Evolutionary conservation across 2,329 filamentous ascomycete species (phyloP).

Genomic region (Cercospora sojina): DNA sequence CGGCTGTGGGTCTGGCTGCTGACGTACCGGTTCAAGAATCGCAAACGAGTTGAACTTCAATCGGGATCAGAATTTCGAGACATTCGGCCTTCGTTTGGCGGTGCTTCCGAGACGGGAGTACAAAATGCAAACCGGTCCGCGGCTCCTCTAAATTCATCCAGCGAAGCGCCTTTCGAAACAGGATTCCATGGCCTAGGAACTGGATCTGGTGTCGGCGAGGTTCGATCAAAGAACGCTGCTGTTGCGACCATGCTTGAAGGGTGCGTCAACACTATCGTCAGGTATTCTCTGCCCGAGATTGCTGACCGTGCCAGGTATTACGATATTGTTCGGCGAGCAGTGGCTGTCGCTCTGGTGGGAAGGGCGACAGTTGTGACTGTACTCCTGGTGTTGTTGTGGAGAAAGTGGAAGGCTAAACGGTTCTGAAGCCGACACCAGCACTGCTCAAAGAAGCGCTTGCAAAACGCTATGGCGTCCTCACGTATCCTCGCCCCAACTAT

Average conservation of each 20-base stretch:
- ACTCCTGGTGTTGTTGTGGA: constrained; percentile 23
- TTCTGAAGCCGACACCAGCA: not conserved
- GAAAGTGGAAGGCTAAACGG: constrained; percentile 6
- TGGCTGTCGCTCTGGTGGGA: constrained; percentile 45
- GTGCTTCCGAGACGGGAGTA: constrained; percentile 28
- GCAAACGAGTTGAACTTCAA: constrained; percentile 45
- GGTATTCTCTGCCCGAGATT: constrained; percentile 31
- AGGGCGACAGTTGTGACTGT: constrained; percentile 30
- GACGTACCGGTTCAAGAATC: constrained; percentile 57
- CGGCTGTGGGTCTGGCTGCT: constrained; percentile 59
- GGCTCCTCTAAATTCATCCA: constrained; percentile 17
- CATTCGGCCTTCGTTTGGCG: constrained; percentile 31
- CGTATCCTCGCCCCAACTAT: not conserved
- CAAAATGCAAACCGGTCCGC: constrained; percentile 6
- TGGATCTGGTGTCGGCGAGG: constrained; percentile 38
- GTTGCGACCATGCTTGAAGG: constrained; percentile 53
- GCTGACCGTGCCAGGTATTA: constrained; percentile 46
- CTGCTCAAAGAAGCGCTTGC: not conserved
- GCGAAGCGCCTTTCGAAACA: constrained; percentile 42
- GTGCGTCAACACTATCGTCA: constrained; percentile 32
- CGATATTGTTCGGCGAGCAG: constrained; percentile 50
- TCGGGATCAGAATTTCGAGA: constrained; percentile 31
- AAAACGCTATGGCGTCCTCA: not conserved
- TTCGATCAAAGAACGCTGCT: constrained; percentile 42
- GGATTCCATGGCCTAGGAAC: constrained; percentile 49